Conservation (phyloP, 2,329 filamentous ascomycete genomes). For the Amesomyces nigricolor region DNA sequence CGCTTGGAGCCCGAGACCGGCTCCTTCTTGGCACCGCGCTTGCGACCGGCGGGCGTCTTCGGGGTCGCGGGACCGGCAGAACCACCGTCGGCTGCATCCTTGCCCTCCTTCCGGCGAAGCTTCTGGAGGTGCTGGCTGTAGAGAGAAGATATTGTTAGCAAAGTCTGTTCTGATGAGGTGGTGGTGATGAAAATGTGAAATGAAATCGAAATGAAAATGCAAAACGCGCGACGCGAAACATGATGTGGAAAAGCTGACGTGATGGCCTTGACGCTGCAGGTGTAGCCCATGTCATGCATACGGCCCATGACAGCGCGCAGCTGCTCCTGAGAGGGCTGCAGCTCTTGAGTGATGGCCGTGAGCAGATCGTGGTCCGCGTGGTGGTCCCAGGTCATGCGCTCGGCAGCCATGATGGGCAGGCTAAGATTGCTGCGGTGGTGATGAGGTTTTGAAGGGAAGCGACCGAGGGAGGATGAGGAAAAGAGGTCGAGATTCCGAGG, state of each 20-base stretch:
- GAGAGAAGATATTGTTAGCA: neutral
- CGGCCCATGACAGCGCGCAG: constrained; percentile 25
- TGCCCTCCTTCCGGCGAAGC: constrained; percentile 29
- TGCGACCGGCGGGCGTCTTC: constrained; percentile 20
- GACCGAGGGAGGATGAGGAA: neutral
- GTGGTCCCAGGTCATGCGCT: constrained; percentile 28
- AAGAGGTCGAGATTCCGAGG: neutral
- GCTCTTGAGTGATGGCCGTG: constrained; percentile 23
- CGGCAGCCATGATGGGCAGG: constrained; percentile 2
- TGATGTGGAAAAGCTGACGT: constrained; percentile 3
- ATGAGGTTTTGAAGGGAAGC: neutral
- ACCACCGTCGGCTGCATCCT: constrained; percentile 6
- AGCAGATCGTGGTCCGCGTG: constrained; percentile 29
- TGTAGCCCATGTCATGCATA: constrained; percentile 26
- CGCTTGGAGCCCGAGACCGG: constrained; percentile 9
- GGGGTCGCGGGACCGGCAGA: constrained; percentile 10
- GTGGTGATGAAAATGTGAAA: neutral
- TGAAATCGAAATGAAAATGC: constrained; percentile 7
- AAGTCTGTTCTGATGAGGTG: neutral
- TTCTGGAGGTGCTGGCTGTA: constrained; percentile 34
- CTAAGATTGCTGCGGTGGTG: neutral
- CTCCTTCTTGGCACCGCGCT: constrained; percentile 15
- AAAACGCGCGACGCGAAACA: constrained; percentile 1
- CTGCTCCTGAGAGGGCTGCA: constrained; percentile 24
- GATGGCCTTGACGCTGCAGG: constrained; percentile 29